Percentiles rank a stretch among this genome's conserved stretches.
Evolutionary conservation across 371 early-diverging fungal species (phyloP).

Genomic region (Capillidium rhysosporum): DNA sequence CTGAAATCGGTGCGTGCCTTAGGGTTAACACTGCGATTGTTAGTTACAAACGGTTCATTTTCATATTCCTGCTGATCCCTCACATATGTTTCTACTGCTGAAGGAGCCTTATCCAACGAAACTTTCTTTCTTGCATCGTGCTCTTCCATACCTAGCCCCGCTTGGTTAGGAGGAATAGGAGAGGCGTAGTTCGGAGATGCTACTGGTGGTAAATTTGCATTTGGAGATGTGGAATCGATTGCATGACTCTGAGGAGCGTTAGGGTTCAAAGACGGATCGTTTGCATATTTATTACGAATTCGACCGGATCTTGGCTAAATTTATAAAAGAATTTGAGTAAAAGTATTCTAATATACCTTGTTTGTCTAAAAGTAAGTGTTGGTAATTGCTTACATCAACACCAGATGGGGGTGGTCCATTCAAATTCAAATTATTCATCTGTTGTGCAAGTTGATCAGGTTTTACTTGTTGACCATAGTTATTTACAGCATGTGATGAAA

Average conservation of each 20-base stretch:
- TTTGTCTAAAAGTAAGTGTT: not conserved
- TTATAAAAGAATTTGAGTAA: not conserved
- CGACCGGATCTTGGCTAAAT: not conserved
- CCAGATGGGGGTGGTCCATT: not conserved
- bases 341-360: not conserved
- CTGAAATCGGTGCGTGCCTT: slow-evolving; percentile 53
- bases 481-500: not conserved
- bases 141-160: no score
- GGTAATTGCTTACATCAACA: not conserved
- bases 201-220: not conserved
- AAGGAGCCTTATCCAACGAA: slow-evolving; percentile 34
- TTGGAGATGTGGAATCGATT: not conserved
- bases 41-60: slow-evolving; percentile 44
- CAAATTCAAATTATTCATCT: not conserved
- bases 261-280: not conserved
- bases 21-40: slow-evolving; percentile 43
- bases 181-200: not conserved
- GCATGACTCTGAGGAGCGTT: not conserved
- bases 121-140: no score
- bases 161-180: no score
- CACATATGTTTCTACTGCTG: slow-evolving; percentile 62
- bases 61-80: slow-evolving; percentile 48
- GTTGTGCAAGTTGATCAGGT: not conserved
- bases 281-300: not conserved
- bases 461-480: no score